phyloP scores from a whole-genome alignment of 2,329 filamentous ascomycete genomes.

The Atkinsonella hypoxylon region DNA sequence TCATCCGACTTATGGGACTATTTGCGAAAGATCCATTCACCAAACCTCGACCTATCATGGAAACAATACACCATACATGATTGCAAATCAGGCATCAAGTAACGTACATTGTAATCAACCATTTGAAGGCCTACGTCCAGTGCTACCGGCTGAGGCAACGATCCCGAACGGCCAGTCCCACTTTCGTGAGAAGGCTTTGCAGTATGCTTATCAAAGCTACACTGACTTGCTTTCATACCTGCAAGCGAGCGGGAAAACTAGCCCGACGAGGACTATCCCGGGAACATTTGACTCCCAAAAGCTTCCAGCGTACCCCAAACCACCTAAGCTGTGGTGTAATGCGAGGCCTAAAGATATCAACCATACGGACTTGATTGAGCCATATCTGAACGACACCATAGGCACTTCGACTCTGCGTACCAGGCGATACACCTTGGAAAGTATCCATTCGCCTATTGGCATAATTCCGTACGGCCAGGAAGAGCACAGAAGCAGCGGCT shows the following conservation, averaged over 20 bases:
- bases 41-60: not conserved
- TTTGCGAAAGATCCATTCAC: not conserved
- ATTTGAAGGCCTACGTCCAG: not conserved
- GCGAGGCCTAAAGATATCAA: not conserved
- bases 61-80: not conserved
- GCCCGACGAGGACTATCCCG: conserved; percentile 25
- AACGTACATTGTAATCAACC: not conserved
- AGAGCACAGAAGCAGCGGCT: not conserved
- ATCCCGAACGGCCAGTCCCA: not conserved
- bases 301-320: conserved; percentile 43
- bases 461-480: not conserved
- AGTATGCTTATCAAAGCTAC: conserved; percentile 62
- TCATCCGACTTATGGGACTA: not conserved
- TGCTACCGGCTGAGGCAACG: not conserved
- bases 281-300: conserved; percentile 30
- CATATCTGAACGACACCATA: not conserved
- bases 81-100: not conserved
- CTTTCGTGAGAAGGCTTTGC: conserved; percentile 57
- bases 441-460: not conserved
- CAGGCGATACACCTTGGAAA: conserved; percentile 4
- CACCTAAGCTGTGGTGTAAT: conserved; percentile 23
- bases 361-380: not conserved
- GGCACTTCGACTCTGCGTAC: not conserved
- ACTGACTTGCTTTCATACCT: conserved; percentile 56
- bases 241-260: conserved; percentile 44